A percentile compares a stretch with the other conserved stretches of the same genome.
phyloP scores from a whole-genome alignment of 2,329 filamentous ascomycete genomes.

The Epichloe sylvatica region DNA sequence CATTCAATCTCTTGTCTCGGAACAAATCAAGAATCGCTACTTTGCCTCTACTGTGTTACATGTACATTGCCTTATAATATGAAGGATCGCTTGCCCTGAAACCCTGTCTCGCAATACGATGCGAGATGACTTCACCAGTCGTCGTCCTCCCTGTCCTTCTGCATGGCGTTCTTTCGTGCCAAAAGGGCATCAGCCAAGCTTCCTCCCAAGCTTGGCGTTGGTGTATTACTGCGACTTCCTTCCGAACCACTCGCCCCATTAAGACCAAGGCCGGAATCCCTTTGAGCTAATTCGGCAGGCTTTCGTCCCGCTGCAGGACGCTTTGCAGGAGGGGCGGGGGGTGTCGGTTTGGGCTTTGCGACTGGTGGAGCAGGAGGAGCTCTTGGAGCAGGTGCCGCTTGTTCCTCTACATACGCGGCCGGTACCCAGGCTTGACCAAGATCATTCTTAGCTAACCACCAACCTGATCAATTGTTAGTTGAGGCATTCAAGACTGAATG shows the following conservation, averaged over 20 bases:
- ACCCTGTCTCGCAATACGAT: neutral
- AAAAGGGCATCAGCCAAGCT: constrained; percentile 69
- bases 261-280: constrained; percentile 57
- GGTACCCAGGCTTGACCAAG: constrained; percentile 81
- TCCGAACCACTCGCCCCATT: constrained; percentile 42
- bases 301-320: constrained; percentile 61
- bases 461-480: constrained; percentile 46
- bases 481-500: neutral
- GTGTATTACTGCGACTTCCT: constrained; percentile 55
- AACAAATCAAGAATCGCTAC: neutral
- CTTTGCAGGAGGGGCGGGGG: constrained; percentile 68
- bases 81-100: constrained; percentile 14
- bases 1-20: neutral
- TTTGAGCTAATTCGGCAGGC: constrained; percentile 51
- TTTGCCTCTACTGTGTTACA: neutral
- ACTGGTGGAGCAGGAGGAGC: constrained; percentile 52
- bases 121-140: constrained; percentile 41
- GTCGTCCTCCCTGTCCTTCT: constrained; percentile 53
- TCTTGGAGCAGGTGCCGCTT: constrained; percentile 47
- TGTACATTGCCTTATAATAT: neutral
- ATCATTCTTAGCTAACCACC: constrained; percentile 80
- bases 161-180: constrained; percentile 64
- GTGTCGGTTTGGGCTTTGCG: constrained; percentile 48
- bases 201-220: constrained; percentile 56
- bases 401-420: constrained; percentile 84